These are phyloP conservation scores for bread wheat (Triticum aestivum) DNA, from an alignment of 176 grass and related monocot genomes.

Conservation along the genomic window DNA sequence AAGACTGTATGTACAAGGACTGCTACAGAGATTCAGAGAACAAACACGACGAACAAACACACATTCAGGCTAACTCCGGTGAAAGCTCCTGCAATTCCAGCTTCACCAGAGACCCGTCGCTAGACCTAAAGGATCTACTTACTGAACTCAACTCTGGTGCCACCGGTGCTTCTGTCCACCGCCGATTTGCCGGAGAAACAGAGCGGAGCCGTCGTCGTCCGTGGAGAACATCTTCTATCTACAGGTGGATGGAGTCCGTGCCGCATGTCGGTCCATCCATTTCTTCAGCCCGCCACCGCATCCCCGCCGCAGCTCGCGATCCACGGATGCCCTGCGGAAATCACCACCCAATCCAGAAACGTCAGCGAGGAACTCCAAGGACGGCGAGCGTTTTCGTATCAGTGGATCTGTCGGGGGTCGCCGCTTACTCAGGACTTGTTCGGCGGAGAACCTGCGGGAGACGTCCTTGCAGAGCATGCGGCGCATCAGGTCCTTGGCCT, in stretches of 20 bases:
- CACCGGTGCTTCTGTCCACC: not conserved
- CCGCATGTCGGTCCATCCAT: not conserved
- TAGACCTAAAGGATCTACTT: not conserved
- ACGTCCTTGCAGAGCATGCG: constrained; percentile 81
- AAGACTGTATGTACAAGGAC: not conserved
- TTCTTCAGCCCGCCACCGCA: constrained; percentile 7
- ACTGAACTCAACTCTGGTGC: not conserved
- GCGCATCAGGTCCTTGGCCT: constrained; percentile 77
- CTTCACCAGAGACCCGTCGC: not conserved
- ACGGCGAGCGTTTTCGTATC: not conserved
- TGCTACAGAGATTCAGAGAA: not conserved
- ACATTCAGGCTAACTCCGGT: not conserved
- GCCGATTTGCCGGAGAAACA: constrained; percentile 11
- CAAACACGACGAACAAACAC: not conserved
- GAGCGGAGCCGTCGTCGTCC: not conserved
- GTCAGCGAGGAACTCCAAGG: not conserved
- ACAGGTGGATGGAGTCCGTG: not conserved
- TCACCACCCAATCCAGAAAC: not conserved
- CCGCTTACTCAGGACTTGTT: constrained; percentile 60
- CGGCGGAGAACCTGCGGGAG: constrained; percentile 64
- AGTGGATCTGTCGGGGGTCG: not conserved
- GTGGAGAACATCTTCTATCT: not conserved
- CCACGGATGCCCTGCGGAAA: constrained; percentile 61
- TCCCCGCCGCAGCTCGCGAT: constrained; percentile 46
- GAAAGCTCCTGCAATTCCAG: constrained; percentile 8